Evolutionary conservation across 2,329 filamentous ascomycete species (phyloP).

Genomic region (Cladosporium sp.): DNA sequence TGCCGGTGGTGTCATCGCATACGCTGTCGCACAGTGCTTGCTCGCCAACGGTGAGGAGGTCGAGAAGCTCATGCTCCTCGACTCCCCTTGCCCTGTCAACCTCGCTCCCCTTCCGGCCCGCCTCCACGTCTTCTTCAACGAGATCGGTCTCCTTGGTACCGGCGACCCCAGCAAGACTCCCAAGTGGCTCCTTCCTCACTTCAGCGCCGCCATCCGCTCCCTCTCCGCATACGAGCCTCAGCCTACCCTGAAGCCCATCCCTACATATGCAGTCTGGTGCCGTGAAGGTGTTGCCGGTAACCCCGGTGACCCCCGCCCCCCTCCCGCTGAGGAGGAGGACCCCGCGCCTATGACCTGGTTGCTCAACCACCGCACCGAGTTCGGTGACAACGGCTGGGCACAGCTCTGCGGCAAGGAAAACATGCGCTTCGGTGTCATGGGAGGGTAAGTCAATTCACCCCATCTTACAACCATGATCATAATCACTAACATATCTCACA

Average conservation of each 20-base stretch:
- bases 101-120: conserved; percentile 48
- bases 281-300: conserved; percentile 68
- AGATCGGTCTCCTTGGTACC: conserved; percentile 67
- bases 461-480: background rate
- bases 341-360: conserved; percentile 59
- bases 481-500: background rate
- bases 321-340: conserved; percentile 56
- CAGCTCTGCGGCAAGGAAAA: conserved; percentile 59
- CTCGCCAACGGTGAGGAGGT: conserved; percentile 47
- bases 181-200: conserved; percentile 70
- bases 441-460: conserved; percentile 37
- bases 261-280: conserved; percentile 65
- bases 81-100: conserved; percentile 50
- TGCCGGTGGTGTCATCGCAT: conserved; percentile 53
- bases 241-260: conserved; percentile 59
- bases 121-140: conserved; percentile 69
- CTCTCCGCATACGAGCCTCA: conserved; percentile 66
- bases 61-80: conserved; percentile 49
- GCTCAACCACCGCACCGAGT: conserved; percentile 69
- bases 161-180: conserved; percentile 58
- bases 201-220: conserved; percentile 63
- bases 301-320: conserved; percentile 61
- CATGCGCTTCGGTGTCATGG: conserved; percentile 63
- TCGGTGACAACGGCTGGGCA: conserved; percentile 66
- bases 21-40: conserved; percentile 48